phyloP scores from a whole-genome alignment of 352 stramenopile genomes.

The Pythium insidiosum region DNA sequence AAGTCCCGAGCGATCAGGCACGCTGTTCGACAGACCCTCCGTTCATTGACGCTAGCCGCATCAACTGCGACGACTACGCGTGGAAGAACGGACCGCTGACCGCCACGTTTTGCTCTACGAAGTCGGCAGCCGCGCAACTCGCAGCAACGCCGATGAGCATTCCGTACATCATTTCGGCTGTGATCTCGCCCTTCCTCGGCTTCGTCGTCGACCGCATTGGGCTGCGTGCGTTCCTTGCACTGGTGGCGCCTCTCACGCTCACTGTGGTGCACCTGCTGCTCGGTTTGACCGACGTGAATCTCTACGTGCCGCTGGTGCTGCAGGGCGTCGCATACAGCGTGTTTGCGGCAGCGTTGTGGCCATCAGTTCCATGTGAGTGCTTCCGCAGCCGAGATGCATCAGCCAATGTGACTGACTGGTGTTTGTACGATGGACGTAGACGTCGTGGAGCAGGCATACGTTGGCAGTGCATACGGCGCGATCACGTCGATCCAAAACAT shows the following conservation, averaged over 20 bases:
- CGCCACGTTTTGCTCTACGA: conserved; percentile 48
- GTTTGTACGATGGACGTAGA: conserved; percentile 23
- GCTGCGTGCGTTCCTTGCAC: conserved; percentile 68
- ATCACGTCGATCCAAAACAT: conserved; percentile 93
- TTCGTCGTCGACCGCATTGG: conserved; percentile 89
- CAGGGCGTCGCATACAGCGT: conserved; percentile 91
- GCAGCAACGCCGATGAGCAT: conserved; percentile 88
- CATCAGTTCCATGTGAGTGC: conserved; percentile 78
- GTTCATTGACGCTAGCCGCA: conserved; percentile 56
- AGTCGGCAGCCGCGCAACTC: conserved; percentile 46
- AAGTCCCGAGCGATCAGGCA: conserved; percentile 43
- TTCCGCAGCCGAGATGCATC: too few relatives aligned
- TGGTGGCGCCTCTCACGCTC: conserved; percentile 69
- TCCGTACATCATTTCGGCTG: conserved; percentile 89
- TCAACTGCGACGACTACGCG: conserved; percentile 67
- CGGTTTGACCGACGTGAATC: conserved; percentile 53
- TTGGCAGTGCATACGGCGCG: conserved; percentile 89
- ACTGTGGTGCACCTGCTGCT: conserved; percentile 84
- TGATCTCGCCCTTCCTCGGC: conserved; percentile 85
- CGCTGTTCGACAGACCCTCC: conserved; percentile 45
- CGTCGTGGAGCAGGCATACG: conserved; percentile 80
- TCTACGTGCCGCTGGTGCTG: conserved; percentile 83
- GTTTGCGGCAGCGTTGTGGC: conserved; percentile 90
- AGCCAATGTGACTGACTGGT: too few relatives aligned
- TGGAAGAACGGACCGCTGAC: conserved; percentile 65